phyloP scores from a whole-genome alignment of 2,329 filamentous ascomycete genomes.

The Pyrenochaeta sp. region DNA sequence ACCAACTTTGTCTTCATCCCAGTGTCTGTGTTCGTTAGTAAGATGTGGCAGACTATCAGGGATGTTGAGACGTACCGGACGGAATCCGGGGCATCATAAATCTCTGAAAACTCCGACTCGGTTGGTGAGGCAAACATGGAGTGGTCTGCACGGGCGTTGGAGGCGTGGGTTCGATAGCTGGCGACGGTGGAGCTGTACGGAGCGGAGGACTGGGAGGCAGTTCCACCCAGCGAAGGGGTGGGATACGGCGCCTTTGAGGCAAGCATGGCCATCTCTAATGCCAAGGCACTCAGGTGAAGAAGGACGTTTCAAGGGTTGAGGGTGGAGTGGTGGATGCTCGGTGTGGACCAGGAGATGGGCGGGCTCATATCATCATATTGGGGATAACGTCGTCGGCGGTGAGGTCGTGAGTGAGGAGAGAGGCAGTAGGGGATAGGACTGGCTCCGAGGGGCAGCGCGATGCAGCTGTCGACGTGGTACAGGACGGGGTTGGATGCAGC shows the following conservation, averaged over 20 bases:
- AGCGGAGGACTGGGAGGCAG: constrained; percentile 37
- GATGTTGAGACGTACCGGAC: constrained; percentile 44
- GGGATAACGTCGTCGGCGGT: constrained; percentile 6
- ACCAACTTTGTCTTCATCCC: constrained; percentile 90
- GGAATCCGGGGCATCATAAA: constrained; percentile 72
- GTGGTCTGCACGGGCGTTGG: constrained; percentile 53
- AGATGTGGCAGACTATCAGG: background rate
- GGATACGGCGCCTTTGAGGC: constrained; percentile 77
- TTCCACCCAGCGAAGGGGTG: constrained; percentile 56
- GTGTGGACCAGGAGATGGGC: constrained; percentile 4
- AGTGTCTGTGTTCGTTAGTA: constrained; percentile 58
- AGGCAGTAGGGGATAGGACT: constrained; percentile 1
- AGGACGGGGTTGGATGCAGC: constrained; percentile 12
- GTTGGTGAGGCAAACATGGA: constrained; percentile 78
- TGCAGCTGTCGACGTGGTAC: constrained; percentile 16
- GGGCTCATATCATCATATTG: constrained; percentile 27
- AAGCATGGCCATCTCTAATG: constrained; percentile 72
- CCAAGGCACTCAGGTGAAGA: constrained; percentile 2
- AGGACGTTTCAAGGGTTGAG: constrained; percentile 2
- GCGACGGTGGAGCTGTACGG: constrained; percentile 46
- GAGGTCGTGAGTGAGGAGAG: background rate
- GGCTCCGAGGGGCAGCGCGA: constrained; percentile 18
- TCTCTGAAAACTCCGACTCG: constrained; percentile 89
- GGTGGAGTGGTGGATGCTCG: constrained; percentile 7
- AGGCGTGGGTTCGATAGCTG: constrained; percentile 45